Evolutionary conservation across 306 rosid genomes (phyloP), one percentile per base, ranked within the genome.

Genomic region (Casuarina glauca): DNA sequence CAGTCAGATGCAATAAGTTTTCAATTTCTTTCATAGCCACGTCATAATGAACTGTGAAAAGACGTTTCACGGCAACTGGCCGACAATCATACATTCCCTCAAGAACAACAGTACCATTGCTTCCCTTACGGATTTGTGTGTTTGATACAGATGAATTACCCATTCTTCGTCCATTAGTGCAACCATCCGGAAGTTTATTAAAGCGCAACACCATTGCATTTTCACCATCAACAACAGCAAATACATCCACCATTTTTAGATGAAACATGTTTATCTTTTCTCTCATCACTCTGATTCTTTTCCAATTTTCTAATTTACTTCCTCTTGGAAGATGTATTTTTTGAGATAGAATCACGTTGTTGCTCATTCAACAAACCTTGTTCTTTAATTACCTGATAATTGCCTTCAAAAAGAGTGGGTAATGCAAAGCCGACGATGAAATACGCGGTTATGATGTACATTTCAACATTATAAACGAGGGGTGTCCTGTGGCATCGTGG

Each of bases 31-130:
- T 90, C 70, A 64, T 67, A 61, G 94, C 97, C 73, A 81, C 82
- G 42, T 87, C 86, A 70, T 94, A 86, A 85, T 94, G 96, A 88
- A 90, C 67, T 84, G 83, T 87, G 67, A 94, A 91, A 49, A 94
- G 94, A 71, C 98, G 96, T 75, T 94, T 91, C 51, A 94, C 94
- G 76, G 98, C 97, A 79, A 93, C 96, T 11, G 80, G 80, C n/a
- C 97, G 88, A 17, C 97, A 86, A 71, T 90, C 97, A 73, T 91
- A 91, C 62, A 70, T 71, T 83, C 98, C 98, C 77, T 91, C 93
- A 2, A 93, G 87, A 10, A 93, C 88, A 83, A 93, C 49, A 3
- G 98, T 91, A 17, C 93, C 98, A 67, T 93, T 93, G 80, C 98
- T 93, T 74, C 98, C 98, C 80, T 83, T 91, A 42, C 93, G 93